Percentiles rank a stretch among this genome's conserved stretches.
These are phyloP conservation scores for Aotearoamyces nothofagi DNA, from an alignment of 2,329 filamentous ascomycete genomes.

Conservation along the genomic window DNA sequence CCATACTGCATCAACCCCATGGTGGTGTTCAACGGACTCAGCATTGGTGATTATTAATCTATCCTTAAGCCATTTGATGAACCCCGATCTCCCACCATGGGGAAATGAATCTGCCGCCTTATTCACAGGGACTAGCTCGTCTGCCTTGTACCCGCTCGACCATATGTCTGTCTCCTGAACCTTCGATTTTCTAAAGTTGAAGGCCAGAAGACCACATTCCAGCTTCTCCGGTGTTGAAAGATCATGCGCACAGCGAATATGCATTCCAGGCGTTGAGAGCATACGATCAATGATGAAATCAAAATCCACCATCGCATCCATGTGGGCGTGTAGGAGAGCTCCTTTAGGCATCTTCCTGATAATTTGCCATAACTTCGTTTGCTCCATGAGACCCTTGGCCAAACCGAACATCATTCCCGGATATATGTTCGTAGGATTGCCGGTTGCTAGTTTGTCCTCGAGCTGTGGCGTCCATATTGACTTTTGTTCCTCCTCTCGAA, in stretches of 20 bases:
- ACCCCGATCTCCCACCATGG: slow-evolving; percentile 52
- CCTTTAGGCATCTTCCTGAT: slow-evolving; percentile 82
- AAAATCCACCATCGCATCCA: slow-evolving; percentile 83
- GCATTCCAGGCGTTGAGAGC: slow-evolving; percentile 57
- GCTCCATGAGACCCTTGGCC: slow-evolving; percentile 74
- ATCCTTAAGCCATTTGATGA: slow-evolving; percentile 61
- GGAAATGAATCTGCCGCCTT: slow-evolving; percentile 62
- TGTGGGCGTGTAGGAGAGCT: slow-evolving; percentile 68
- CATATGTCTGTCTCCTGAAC: slow-evolving; percentile 40
- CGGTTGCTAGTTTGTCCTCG: slow-evolving; percentile 52
- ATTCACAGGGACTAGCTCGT: slow-evolving; percentile 22
- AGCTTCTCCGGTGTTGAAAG: slow-evolving; percentile 38
- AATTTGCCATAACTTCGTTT: slow-evolving; percentile 73
- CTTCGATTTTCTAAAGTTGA: slow-evolving; percentile 39
- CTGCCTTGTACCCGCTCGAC: slow-evolving; percentile 43
- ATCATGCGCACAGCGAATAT: slow-evolving; percentile 42
- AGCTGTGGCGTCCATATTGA: slow-evolving; percentile 63
- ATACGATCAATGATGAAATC: slow-evolving; percentile 63
- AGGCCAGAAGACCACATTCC: slow-evolving; percentile 40
- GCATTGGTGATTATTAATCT: slow-evolving; percentile 56
- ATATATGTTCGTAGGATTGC: slow-evolving; percentile 50
- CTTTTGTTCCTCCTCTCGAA: slow-evolving; percentile 61
- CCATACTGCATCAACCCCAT: slow-evolving; percentile 77
- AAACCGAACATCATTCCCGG: slow-evolving; percentile 90
- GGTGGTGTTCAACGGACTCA: slow-evolving; percentile 66